A percentile compares a stretch with the other conserved stretches of the same genome.
These are phyloP conservation scores for Exophiala spinifera DNA, from an alignment of 2,329 filamentous ascomycete species.

Conservation along the genomic window DNA sequence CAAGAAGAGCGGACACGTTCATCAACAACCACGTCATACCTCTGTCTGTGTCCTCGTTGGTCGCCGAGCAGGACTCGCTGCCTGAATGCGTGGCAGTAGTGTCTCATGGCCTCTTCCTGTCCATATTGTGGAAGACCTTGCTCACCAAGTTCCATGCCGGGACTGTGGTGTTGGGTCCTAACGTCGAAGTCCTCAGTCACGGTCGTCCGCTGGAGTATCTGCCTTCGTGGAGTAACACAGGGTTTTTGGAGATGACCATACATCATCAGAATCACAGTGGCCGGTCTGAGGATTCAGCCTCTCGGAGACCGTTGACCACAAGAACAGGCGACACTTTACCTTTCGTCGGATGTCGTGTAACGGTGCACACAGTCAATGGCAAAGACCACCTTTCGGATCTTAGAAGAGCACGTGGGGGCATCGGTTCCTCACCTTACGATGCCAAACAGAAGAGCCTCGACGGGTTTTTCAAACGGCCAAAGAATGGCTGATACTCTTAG, in stretches of 20 bases:
- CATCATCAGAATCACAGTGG: neutral
- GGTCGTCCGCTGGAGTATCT: slow-evolving; percentile 48
- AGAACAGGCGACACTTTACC: slow-evolving; percentile 9
- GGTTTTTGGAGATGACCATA: slow-evolving; percentile 52
- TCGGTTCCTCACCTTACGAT: slow-evolving; percentile 75
- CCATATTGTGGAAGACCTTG: slow-evolving; percentile 63
- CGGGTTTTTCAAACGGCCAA: slow-evolving; percentile 66
- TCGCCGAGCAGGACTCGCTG: slow-evolving; percentile 34
- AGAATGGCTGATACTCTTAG: neutral
- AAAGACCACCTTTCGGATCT: slow-evolving; percentile 69
- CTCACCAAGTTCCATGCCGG: slow-evolving; percentile 52
- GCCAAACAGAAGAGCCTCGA: slow-evolving; percentile 71
- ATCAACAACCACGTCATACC: slow-evolving; percentile 62
- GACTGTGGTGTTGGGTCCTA: slow-evolving; percentile 45
- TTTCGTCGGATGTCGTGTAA: slow-evolving; percentile 42
- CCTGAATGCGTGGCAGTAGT: slow-evolving; percentile 59
- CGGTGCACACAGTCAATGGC: slow-evolving; percentile 64
- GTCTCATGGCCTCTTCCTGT: slow-evolving; percentile 79
- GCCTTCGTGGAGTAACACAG: slow-evolving; percentile 65
- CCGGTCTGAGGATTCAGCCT: neutral
- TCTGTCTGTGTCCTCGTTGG: slow-evolving; percentile 42
- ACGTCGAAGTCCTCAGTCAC: slow-evolving; percentile 39
- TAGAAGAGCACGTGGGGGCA: slow-evolving; percentile 76
- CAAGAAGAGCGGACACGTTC: slow-evolving; percentile 61
- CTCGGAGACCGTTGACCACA: neutral